Evolutionary conservation across 768 basidiomycete species (phyloP).

Genomic region (Leccinum uliginosum): DNA sequence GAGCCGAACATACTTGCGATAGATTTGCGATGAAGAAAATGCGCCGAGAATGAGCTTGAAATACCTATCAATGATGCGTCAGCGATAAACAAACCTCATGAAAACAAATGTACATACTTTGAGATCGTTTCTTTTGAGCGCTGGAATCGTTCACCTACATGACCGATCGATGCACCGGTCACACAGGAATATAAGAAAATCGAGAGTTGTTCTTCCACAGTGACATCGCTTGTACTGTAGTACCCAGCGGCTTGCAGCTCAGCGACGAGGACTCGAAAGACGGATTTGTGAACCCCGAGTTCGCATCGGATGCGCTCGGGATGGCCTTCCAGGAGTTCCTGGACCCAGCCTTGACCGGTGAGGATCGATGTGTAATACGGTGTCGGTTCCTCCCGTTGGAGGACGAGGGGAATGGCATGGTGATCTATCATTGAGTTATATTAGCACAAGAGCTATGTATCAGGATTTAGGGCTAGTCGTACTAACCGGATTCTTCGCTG

Average conservation of each 20-base stretch:
- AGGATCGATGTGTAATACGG: not conserved
- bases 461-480: not conserved
- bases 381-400: too few species aligned
- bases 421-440: not conserved
- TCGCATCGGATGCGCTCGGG: not conserved
- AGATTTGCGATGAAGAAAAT: not conserved
- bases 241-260: not conserved
- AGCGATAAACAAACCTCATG: not conserved
- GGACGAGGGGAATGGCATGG: too few species aligned
- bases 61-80: not conserved
- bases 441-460: not conserved
- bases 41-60: not conserved
- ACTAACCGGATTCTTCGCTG: not conserved
- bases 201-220: not conserved
- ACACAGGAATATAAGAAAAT: not conserved
- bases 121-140: not conserved
- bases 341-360: not conserved
- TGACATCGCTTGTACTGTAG: not conserved
- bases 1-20: not conserved
- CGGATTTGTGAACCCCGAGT: not conserved
- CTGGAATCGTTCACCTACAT: not conserved
- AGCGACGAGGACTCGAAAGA: not conserved
- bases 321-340: not conserved
- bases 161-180: not conserved
- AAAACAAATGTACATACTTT: not conserved